Evolutionary conservation across 345 rosid species (phyloP).

Genomic region (Gossypium arboreum): DNA sequence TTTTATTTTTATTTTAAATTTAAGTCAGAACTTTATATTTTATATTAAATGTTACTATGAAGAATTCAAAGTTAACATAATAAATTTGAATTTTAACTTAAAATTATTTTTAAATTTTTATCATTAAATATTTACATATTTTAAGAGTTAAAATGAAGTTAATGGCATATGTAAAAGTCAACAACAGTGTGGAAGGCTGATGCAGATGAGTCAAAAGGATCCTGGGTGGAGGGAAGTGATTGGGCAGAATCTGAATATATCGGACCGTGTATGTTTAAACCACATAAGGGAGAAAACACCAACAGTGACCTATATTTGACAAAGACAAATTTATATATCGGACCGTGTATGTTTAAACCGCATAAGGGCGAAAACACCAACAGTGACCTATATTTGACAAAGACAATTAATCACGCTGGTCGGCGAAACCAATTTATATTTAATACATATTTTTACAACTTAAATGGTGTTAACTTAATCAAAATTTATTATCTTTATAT

Average conservation of each 20-base stretch:
- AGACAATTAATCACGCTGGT: neutral
- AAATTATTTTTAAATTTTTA: no score
- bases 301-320: neutral
- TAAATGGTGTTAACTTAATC: neutral
- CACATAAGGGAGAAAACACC: neutral
- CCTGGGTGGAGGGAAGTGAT: neutral
- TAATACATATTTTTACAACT: neutral
- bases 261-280: neutral
- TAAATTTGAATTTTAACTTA: no score
- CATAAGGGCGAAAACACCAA: neutral
- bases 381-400: neutral
- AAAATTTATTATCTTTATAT: no score
- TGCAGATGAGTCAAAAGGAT: neutral
- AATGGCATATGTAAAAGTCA: neutral
- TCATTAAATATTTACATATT: no score
- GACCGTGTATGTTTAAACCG: neutral
- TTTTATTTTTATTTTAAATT: no score
- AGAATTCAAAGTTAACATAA: no score
- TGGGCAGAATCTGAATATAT: neutral
- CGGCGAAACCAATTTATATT: neutral
- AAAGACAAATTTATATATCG: neutral
- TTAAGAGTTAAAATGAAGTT: no score
- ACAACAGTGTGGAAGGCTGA: neutral
- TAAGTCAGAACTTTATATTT: no score
- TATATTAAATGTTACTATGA: no score